Percentiles rank a stretch among this genome's conserved stretches.
Conservation (phyloP, 2,329 filamentous ascomycete species). For the Sporothrix schenckii region DNA sequence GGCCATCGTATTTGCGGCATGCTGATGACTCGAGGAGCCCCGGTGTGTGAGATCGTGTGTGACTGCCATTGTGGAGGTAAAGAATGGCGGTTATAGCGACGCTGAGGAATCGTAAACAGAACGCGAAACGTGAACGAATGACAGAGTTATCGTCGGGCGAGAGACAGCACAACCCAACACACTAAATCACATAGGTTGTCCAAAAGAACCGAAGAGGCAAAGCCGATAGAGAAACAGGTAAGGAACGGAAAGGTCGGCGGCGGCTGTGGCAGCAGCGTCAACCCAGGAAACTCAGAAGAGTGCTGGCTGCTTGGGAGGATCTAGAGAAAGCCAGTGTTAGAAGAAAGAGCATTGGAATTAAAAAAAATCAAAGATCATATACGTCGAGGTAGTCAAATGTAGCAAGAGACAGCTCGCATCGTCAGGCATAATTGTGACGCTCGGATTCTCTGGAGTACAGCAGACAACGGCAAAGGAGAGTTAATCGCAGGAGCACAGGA, state of each 20-base stretch:
- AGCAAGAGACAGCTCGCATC: not conserved
- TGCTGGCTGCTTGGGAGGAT: slow-evolving; percentile 12
- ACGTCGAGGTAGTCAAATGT: too few relatives aligned
- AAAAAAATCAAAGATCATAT: not conserved
- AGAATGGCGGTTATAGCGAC: not conserved
- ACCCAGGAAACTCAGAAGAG: slow-evolving; percentile 17
- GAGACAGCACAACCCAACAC: not conserved
- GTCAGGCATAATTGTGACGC: not conserved
- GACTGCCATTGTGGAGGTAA: slow-evolving; percentile 68
- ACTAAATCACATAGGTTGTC: not conserved
- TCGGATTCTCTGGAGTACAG: not conserved
- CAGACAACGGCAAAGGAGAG: not conserved
- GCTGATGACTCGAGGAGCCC: slow-evolving; percentile 60
- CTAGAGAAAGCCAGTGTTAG: slow-evolving; percentile 7
- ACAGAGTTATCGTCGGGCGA: not conserved
- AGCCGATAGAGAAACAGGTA: not conserved
- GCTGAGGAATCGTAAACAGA: too few relatives aligned
- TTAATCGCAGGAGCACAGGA: not conserved
- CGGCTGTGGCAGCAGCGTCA: slow-evolving; percentile 20
- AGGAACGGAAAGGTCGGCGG: slow-evolving; percentile 26
- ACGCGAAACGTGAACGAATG: not conserved
- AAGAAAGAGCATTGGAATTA: not conserved
- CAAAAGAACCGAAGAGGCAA: not conserved
- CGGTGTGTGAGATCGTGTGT: slow-evolving; percentile 72
- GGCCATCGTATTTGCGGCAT: slow-evolving; percentile 54